These are phyloP conservation scores for Calonectria naviculata DNA, from an alignment of 2,329 filamentous ascomycete genomes.

Conservation along the genomic window DNA sequence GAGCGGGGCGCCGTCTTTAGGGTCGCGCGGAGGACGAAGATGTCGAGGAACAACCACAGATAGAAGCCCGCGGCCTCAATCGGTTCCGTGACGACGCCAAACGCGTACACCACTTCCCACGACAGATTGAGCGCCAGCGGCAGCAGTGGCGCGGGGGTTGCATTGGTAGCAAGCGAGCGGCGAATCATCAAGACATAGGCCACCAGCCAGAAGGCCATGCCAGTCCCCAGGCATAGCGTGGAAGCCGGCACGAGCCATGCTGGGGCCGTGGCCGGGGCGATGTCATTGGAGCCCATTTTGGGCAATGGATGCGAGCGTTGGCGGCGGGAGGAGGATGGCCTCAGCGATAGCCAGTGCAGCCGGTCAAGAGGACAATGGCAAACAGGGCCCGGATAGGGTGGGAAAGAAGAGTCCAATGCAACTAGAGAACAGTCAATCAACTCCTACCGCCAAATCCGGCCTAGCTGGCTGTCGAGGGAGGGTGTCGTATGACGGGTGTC, in stretches of 20 bases:
- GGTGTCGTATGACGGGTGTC: not conserved
- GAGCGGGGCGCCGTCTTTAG: constrained; percentile 56
- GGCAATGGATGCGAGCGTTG: constrained; percentile 1
- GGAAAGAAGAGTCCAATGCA: not conserved
- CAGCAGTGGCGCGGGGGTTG: constrained; percentile 62
- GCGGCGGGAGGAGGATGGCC: not conserved
- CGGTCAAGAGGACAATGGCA: not conserved
- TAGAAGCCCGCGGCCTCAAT: constrained; percentile 57
- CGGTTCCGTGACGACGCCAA: constrained; percentile 56
- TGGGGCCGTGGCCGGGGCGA: constrained; percentile 48
- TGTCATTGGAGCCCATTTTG: constrained; percentile 53
- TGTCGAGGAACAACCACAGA: constrained; percentile 61
- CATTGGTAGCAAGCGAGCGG: constrained; percentile 56
- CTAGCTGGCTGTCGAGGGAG: not conserved
- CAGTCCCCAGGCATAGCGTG: constrained; percentile 47
- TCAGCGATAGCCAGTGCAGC: constrained; percentile 2
- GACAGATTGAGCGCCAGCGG: constrained; percentile 61
- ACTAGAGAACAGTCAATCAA: not conserved
- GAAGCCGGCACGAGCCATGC: constrained; percentile 52
- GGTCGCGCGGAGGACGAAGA: constrained; percentile 58
- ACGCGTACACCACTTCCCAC: constrained; percentile 62
- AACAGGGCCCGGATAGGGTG: not conserved
- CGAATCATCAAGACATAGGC: constrained; percentile 60
- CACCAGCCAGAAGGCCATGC: constrained; percentile 53
- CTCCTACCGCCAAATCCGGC: not conserved